Evolutionary conservation across 805 yeast genomes (phyloP).

Genomic region (Blastobotrys peoriensis): DNA sequence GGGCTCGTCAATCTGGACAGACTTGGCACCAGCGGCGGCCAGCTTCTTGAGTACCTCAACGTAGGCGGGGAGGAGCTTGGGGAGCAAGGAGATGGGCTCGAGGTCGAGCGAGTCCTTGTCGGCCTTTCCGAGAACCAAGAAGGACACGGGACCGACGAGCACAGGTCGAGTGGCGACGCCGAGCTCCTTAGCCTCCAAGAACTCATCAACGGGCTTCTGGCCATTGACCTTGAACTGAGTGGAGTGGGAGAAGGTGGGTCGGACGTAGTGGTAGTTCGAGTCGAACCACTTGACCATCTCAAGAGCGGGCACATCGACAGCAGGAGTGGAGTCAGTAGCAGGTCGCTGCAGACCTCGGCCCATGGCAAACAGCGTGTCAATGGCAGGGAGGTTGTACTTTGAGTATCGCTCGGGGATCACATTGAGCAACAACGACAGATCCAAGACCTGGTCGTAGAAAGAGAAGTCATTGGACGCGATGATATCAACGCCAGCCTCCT

Average conservation of each 20-base stretch:
- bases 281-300: conserved; percentile 99
- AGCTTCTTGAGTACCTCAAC: conserved; percentile 81
- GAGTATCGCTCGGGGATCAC: conserved; percentile 96
- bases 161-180: conserved; percentile 99
- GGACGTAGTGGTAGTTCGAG: conserved; percentile 98
- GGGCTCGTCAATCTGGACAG: conserved; percentile 98
- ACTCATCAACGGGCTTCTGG: conserved; percentile 95
- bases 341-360: conserved; percentile 99
- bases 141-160: conserved; percentile 92
- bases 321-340: conserved; percentile 78
- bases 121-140: conserved; percentile 92
- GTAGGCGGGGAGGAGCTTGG: conserved; percentile 89
- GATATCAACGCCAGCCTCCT: conserved; percentile 94
- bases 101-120: conserved; percentile 96
- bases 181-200: conserved; percentile 92
- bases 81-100: conserved; percentile 85
- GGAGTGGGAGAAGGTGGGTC: conserved; percentile 96
- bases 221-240: conserved; percentile 96
- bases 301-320: conserved; percentile 97
- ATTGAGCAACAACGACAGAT: conserved; percentile 85
- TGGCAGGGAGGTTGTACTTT: conserved; percentile 79
- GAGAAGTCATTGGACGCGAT: conserved; percentile 98
- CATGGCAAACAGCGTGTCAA: conserved; percentile 96
- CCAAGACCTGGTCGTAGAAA: conserved; percentile 95
- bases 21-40: conserved; percentile 88